Base-by-base conservation (phyloP, 345 rosid species). In the Ceriops zippeliana region DNA sequence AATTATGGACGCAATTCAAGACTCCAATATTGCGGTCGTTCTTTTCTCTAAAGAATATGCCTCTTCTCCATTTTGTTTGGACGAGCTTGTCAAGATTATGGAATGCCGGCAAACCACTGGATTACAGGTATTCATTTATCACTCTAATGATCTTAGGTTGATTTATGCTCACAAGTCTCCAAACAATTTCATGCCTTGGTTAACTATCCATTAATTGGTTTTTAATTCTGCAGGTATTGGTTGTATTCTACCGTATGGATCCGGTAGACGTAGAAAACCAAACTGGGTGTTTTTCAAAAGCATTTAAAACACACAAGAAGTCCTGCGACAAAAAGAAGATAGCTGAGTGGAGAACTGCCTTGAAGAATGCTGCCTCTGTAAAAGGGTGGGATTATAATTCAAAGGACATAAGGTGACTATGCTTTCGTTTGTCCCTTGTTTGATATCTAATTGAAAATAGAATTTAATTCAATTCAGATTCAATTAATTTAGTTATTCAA, bases 41-140 rank as follows among this genome's bases (percentile, higher is more conserved):
- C 5, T 42, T 42, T 42, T 42, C 49, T 42, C 49, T 42, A 0
- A 11, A 42, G 49, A 42, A 2, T 42, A 42, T 42, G 49, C 49
- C 19, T 42, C 49, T 42, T 42, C 49, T 11, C 3, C 49, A 13
- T 42, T 11, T 11, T 13, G 49, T 26, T 16, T 68, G 22, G 56
- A 49, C 13, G 77, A 74, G 47, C 26, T 74, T 16, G 32, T 42
- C 7, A 34, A 69, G 27, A 69, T 75, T 20, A 1, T 58, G 60
- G 70, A 58, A 61, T 42, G 49, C 4, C 13, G 49, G 49, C 49
- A 42, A 13, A 13, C 16, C 4, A 2, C 49, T 13, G 49, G 61
- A 13, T 42, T 42, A 6, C 65, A 70, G 0, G 0, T 22, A 1
- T 65, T 63, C 20, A 16, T 75, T 34, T 61, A 70, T 42, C 49